A percentile compares a stretch with the other conserved stretches of the same genome.
Conservation (phyloP, 2,329 filamentous ascomycete species). For the Sphaceloma murrayae region DNA sequence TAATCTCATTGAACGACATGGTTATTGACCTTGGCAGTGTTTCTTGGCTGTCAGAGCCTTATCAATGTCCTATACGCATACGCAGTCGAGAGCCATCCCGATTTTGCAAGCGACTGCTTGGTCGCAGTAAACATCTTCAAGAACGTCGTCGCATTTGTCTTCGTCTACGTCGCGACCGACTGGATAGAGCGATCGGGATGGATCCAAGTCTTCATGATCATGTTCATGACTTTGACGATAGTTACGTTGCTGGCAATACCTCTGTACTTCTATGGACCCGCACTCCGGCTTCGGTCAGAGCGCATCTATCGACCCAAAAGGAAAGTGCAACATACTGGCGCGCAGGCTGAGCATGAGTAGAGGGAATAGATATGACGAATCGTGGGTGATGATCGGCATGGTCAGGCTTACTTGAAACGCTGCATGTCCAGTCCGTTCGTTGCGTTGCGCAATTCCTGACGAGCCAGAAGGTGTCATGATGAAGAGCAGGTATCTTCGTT, state of each 20-base stretch:
- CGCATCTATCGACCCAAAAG: not conserved
- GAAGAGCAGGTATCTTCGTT: no score
- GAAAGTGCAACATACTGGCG: no score
- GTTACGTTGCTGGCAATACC: not conserved
- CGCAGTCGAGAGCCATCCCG: constrained; percentile 1
- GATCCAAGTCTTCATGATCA: constrained; percentile 7
- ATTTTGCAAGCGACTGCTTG: not conserved
- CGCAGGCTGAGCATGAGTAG: no score
- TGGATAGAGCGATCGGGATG: not conserved
- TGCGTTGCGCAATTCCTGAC: no score
- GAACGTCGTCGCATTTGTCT: not conserved
- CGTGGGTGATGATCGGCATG: no score
- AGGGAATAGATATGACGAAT: no score
- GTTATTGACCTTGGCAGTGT: no score
- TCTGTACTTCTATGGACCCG: not conserved
- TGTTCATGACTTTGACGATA: not conserved
- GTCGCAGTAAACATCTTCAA: constrained; percentile 1
- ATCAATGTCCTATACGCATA: not conserved
- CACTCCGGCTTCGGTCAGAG: not conserved
- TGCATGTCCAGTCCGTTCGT: no score
- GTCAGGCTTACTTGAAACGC: no score
- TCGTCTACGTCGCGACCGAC: not conserved
- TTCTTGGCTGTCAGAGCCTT: no score
- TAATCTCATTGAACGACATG: no score
- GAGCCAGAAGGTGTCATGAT: no score